Conservation (phyloP, 2,329 filamentous ascomycete species). For the Gaeumannomyces tritici region DNA sequence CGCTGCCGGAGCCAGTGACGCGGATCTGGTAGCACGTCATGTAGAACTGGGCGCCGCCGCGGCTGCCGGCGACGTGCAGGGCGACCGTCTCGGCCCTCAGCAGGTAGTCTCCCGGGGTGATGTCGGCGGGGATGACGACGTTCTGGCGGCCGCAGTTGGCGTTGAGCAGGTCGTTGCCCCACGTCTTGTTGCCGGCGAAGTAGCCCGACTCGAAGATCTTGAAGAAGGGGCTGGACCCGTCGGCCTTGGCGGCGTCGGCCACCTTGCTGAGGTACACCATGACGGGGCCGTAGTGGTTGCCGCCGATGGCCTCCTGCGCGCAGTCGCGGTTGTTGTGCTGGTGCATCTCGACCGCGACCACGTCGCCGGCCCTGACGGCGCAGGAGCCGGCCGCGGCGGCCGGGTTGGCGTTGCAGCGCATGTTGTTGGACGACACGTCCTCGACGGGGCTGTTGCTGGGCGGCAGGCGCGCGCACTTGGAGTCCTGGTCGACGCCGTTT, state of each 20-base stretch:
- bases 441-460: constrained; percentile 8
- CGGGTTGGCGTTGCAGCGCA: constrained; percentile 8
- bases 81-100: constrained; percentile 34
- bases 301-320: constrained; percentile 39
- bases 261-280: constrained; percentile 43
- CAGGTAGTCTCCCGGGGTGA: constrained; percentile 32
- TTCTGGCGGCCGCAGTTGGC: constrained; percentile 21
- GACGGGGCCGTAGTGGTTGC: constrained; percentile 43
- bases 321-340: constrained; percentile 32
- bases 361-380: constrained; percentile 27
- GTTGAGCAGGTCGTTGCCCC: constrained; percentile 22
- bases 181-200: constrained; percentile 34
- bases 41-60: constrained; percentile 16
- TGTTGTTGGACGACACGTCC: background rate
- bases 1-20: constrained; percentile 13
- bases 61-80: constrained; percentile 24
- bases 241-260: constrained; percentile 32
- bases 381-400: constrained; percentile 20
- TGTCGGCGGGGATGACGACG: constrained; percentile 27
- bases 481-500: background rate
- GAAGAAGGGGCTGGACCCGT: constrained; percentile 35
- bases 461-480: constrained; percentile 10
- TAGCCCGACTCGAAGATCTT: constrained; percentile 42
- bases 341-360: constrained; percentile 45
- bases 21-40: constrained; percentile 11